phyloP scores from a whole-genome alignment of 768 basidiomycete genomes.

The Calvatia gigantea region DNA sequence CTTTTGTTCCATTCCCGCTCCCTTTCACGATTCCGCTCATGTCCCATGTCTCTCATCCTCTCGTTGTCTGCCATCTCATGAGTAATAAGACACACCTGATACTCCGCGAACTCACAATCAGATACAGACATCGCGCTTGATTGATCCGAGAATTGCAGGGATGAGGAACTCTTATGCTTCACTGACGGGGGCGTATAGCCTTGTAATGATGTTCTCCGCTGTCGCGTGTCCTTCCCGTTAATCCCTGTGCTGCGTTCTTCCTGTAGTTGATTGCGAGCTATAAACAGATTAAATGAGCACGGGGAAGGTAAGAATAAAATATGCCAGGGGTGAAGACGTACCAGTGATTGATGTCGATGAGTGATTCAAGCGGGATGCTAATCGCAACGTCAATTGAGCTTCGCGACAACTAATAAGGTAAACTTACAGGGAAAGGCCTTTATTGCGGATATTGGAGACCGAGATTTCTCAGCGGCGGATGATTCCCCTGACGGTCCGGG shows the following conservation, averaged over 20 bases:
- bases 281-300: background rate
- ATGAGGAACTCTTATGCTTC: conserved; percentile 16
- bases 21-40: conserved; percentile 41
- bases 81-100: background rate
- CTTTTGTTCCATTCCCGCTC: conserved; percentile 58
- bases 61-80: conserved; percentile 38
- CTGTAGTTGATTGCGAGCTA: conserved; percentile 27
- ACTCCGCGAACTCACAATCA: conserved; percentile 40
- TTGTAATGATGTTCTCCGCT: conserved; percentile 1
- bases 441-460: background rate
- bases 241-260: conserved; percentile 34
- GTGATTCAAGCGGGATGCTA: background rate
- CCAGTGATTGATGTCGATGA: conserved; percentile 5
- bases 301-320: background rate
- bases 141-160: conserved; percentile 39
- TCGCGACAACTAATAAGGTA: background rate
- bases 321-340: conserved; percentile 4
- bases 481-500: background rate
- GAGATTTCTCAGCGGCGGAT: background rate
- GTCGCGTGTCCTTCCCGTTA: background rate
- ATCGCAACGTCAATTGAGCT: background rate
- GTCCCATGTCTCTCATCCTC: conserved; percentile 35
- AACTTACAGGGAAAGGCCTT: conserved; percentile 1
- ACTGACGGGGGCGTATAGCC: background rate
- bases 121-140: conserved; percentile 48